Base-by-base conservation (phyloP, 139 green algal species). In the Picochlorum sp. region DNA sequence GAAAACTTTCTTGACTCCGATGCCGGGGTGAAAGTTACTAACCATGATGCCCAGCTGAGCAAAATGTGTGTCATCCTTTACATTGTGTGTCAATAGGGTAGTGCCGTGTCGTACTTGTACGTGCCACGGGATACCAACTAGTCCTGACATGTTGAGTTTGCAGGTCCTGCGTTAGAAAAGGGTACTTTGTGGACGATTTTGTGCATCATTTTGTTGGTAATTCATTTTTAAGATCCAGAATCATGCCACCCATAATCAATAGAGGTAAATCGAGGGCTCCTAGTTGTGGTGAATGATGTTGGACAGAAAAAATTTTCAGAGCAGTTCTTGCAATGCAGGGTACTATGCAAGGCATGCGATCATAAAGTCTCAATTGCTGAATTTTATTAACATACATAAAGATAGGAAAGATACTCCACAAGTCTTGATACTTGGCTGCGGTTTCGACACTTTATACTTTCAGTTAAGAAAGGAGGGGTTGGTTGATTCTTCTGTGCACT, bases 371-470 rank as follows among this genome's bases (percentile, higher is more conserved):
- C 57, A 90, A 14, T 29, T 90, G 7, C 6, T 72, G 1, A 28
- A 73, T 26, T 94, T 91, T 60, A 61, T 95, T 12, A 31, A 41
- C 6, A 37, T 50, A 16, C 13, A 12, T 32, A 36, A 49, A 64
- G 32, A 33, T 22, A n/a, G 39, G 20, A 43, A 20, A 31, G 41
- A 39, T 61, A 59, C 32, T 14, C 36, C 29, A 28, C 87, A 95
- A 67, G 67, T 95, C 12, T 41, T 95, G 6, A 72, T 72, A 14
- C 59, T 96, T 28, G 88, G 88, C 13, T 85, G 87, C 1, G 88
- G 88, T 4, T 95, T 77, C 62, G 88, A 96, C 74, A 96, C 84
- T 5, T 77, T 73, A 4, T 95, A 77, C 67, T 91, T 94, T 56
- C 74, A 83, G 36, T 50, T 94, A 28, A 64, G 50, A 25, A 52